Evolutionary conservation across 148 eudicot genomes (phyloP), one percentile per base, ranked within the genome.

Genomic region (Chenopodium quinoa): DNA sequence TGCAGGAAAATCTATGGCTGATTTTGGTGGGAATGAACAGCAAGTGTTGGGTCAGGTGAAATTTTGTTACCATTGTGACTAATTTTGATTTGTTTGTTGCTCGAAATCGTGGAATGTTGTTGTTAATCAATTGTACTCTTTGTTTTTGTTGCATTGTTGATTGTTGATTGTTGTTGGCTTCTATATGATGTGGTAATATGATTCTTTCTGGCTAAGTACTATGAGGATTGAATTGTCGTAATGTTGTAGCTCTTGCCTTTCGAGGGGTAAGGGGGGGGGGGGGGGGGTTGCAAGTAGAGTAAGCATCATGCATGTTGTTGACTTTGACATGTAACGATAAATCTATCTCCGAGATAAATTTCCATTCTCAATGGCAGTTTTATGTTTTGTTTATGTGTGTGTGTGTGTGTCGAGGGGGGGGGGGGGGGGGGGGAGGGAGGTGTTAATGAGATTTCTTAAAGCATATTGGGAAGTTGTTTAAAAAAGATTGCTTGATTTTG

Each of bases 1-100:
- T 75, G 71, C 50, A 2, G 71, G 40, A 56, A 79, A 75, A 71
- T 50, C 65, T 46, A 67, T 74, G 72, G 79, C 40, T 68, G 82
- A 75, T 20, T 56, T 25, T 1, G 13, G 63, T 25, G 34, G 37
- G 29, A 54, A 75, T 9, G 69, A 76, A 40, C 44, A 40, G 7
- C 44, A 40, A 54, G 62, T 80, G 19, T 64, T 76, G 74, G 12
- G 47, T 80, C 73, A 83, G 85, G 81, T 78, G 66, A 83, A 44
- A 34, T 78, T 50, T 11, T 77, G 60, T 44, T 77, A 7, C 4
- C 7, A 27, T 62, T 23, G 27, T 34, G 60, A 60, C 34, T 80
- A 44, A 20, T 48, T 1, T 75, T 65, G 68, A 58, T 37, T 5
- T 7, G 1, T 54, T 82, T 56, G 69, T 52, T 17, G 76, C 2